A percentile compares a stretch with the other conserved stretches of the same genome.
Conservation (phyloP, 148 eudicot genomes). For the Rhododendron ovatum region DNA sequence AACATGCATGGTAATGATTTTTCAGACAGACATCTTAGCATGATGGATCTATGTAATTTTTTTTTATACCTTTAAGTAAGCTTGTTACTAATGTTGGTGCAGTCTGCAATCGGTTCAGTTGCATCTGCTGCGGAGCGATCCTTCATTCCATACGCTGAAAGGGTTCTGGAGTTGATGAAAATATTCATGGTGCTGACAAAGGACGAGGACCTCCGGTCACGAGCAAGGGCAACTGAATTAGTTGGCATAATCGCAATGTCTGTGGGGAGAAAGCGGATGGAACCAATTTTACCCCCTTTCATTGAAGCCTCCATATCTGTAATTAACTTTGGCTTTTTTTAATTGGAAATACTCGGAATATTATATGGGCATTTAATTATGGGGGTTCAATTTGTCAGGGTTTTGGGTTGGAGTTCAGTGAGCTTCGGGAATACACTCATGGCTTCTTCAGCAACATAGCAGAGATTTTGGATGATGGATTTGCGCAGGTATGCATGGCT, state of each 20-base stretch:
- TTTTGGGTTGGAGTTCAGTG: constrained; percentile 80
- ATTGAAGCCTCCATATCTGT: constrained; percentile 97
- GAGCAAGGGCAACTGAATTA: constrained; percentile 97
- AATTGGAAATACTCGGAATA: neutral
- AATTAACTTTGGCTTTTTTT: constrained; percentile 6
- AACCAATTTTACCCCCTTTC: constrained; percentile 82
- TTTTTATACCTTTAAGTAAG: constrained; percentile 7
- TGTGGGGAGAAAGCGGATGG: constrained; percentile 87
- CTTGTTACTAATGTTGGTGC: constrained; percentile 18
- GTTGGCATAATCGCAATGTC: constrained; percentile 97
- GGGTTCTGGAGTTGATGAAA: constrained; percentile 92
- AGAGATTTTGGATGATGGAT: constrained; percentile 87
- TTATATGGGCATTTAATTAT: constrained; percentile 3
- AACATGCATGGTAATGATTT: constrained; percentile 86
- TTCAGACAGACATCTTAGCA: neutral
- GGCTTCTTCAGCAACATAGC: constrained; percentile 97
- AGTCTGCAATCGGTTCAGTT: constrained; percentile 97
- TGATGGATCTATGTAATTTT: neutral
- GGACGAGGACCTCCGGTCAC: constrained; percentile 80
- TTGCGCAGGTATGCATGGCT: constrained; percentile 55
- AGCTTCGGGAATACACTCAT: constrained; percentile 95
- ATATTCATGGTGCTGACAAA: constrained; percentile 78
- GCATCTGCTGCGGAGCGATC: constrained; percentile 97
- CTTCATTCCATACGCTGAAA: constrained; percentile 89
- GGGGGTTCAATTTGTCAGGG: constrained; percentile 47